A percentile compares a stretch with the other conserved stretches of the same genome.
Conservation (phyloP, 208 protist genomes). For the Blechomonas ayalai region DNA sequence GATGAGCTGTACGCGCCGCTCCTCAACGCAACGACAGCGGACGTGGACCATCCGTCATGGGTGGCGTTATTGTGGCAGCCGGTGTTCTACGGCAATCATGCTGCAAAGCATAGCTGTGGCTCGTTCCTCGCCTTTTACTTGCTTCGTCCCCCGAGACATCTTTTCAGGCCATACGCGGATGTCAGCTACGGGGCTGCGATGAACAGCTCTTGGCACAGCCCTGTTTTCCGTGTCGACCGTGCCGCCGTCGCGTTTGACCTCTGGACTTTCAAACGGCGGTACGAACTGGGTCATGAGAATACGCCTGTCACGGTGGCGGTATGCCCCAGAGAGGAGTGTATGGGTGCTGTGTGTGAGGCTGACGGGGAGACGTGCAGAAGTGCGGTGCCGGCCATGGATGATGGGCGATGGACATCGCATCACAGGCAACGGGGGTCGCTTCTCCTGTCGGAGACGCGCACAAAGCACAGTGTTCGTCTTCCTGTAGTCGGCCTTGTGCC, state of each 20-base stretch:
- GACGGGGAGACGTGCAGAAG: too few species aligned
- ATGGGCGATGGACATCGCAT: too few species aligned
- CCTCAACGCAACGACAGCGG: conserved; percentile 52
- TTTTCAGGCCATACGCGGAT: conserved; percentile 34
- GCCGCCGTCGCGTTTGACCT: conserved; percentile 58
- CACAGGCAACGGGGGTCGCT: too few species aligned
- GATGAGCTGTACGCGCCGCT: conserved; percentile 54
- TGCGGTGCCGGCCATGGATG: too few species aligned
- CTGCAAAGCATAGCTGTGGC: conserved; percentile 75
- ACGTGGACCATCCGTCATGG: conserved; percentile 82
- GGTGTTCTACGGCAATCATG: conserved; percentile 70
- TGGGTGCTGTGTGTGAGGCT: too few species aligned
- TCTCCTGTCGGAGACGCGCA: too few species aligned
- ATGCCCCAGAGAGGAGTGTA: too few species aligned
- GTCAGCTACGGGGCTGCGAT: conserved; percentile 41
- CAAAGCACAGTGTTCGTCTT: too few species aligned
- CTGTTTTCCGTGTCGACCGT: conserved; percentile 61
- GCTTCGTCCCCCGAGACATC: conserved; percentile 58
- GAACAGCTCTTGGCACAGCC: conserved; percentile 62
- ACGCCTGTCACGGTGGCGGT: too few species aligned
- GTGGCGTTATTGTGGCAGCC: conserved; percentile 83
- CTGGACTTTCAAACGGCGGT: conserved; percentile 40
- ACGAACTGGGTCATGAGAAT: conserved; percentile 39
- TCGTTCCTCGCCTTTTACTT: conserved; percentile 83
- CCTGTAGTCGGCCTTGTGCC: conserved; percentile 62